A percentile compares a stretch with the other conserved stretches of the same genome.
Evolutionary conservation across 225 moss, liverwort and hornwort species (phyloP).

Genomic region (Neckera pumila): DNA sequence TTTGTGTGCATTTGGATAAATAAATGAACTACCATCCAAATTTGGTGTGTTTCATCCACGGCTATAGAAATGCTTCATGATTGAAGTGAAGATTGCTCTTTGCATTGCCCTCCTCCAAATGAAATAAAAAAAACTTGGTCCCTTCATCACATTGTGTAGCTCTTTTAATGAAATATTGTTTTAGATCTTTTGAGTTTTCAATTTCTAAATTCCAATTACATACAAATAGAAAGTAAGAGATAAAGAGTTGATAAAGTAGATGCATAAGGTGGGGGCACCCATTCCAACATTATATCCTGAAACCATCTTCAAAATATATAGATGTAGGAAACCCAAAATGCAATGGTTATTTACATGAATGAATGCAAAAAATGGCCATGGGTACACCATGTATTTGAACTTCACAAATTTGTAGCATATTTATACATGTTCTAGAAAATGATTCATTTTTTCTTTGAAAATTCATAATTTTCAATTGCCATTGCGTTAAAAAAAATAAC

Average conservation of each 20-base stretch:
- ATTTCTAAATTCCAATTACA: not conserved
- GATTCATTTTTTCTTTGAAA: not conserved
- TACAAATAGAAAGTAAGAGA: not conserved
- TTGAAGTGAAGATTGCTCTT: accelerated
- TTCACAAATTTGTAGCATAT: not conserved
- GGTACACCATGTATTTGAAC: not conserved
- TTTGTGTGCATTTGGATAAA: not conserved
- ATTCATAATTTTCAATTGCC: not conserved
- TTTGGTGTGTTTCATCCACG: not conserved
- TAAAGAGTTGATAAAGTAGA: not conserved
- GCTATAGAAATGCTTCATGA: not conserved
- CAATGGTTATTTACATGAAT: not conserved
- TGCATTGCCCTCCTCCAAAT: accelerated
- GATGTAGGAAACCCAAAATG: not conserved
- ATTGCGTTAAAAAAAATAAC: not conserved
- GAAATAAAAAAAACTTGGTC: accelerated
- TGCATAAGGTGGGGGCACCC: not conserved
- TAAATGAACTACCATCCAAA: not conserved
- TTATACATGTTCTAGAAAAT: not conserved
- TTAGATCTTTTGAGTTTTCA: not conserved
- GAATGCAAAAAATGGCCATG: accelerated
- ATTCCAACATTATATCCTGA: accelerated
- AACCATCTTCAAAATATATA: not conserved
- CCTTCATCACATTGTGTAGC: accelerated
- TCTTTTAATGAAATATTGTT: not conserved